phyloP scores from a whole-genome alignment of 306 rosid genomes.

The Trifolium dubium region DNA sequence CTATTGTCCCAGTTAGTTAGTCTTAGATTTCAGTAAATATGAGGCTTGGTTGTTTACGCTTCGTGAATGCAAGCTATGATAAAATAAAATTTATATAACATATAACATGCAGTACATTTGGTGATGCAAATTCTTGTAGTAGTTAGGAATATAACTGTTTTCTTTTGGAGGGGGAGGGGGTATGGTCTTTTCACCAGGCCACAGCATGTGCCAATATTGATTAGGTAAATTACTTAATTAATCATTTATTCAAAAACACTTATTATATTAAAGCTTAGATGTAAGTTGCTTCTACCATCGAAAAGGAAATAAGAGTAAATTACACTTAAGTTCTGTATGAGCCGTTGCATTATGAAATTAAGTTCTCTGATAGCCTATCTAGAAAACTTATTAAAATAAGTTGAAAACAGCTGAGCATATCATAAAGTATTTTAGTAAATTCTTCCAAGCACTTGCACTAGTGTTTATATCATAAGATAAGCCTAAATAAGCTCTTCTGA shows the following conservation, averaged over 20 bases:
- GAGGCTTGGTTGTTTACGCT: conserved; percentile 11
- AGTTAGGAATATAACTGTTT: neutral
- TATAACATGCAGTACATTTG: neutral
- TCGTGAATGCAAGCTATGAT: conserved; percentile 18
- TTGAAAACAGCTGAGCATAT: neutral
- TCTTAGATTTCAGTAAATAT: conserved; percentile 16
- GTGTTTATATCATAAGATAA: conserved; percentile 4
- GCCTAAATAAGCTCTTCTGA: neutral
- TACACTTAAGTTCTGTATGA: neutral
- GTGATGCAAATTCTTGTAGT: neutral
- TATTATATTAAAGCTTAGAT: neutral
- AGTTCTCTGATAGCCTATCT: neutral
- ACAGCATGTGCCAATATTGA: neutral
- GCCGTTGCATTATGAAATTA: neutral
- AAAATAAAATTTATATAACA: neutral
- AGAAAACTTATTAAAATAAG: neutral
- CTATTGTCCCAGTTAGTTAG: conserved; percentile 1
- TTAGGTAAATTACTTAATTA: neutral
- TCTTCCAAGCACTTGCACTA: neutral
- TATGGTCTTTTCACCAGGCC: neutral
- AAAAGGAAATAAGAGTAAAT: neutral
- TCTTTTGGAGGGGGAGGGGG: neutral
- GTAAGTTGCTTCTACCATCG: conserved; percentile 3
- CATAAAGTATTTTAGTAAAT: neutral
- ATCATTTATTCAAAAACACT: neutral